phyloP scores from a whole-genome alignment of 2,329 filamentous ascomycete genomes.

The Phyllachora maydis region DNA sequence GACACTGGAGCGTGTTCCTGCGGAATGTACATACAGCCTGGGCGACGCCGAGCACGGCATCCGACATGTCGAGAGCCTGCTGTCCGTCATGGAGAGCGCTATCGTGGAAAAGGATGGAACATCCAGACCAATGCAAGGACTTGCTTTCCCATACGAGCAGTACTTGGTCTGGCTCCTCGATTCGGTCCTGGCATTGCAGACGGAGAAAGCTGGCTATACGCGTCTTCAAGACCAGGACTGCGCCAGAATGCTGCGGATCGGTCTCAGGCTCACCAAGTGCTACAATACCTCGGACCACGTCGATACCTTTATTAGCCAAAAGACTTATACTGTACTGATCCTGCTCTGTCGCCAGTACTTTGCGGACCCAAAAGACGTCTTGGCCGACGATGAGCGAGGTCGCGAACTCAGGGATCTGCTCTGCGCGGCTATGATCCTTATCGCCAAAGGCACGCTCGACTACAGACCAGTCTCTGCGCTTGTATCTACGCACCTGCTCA shows the following conservation, averaged over 20 bases:
- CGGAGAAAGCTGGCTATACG: constrained; percentile 17
- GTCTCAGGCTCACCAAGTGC: too few species aligned
- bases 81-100: constrained; percentile 20
- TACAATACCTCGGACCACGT: too few species aligned
- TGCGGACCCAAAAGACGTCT: constrained; percentile 3
- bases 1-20: too few species aligned
- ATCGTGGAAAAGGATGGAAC: constrained; percentile 13
- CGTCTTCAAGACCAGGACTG: too few species aligned
- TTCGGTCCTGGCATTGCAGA: constrained; percentile 20
- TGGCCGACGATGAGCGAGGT: constrained; percentile 5
- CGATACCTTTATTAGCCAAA: constrained; percentile 7
- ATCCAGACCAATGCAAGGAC: constrained; percentile 11
- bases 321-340: constrained; percentile 9
- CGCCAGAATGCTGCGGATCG: too few species aligned
- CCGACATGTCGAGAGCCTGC: constrained; percentile 21
- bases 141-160: constrained; percentile 17
- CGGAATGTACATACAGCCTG: constrained; percentile 19
- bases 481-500: constrained; percentile 7
- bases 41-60: constrained; percentile 19
- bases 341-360: constrained; percentile 7
- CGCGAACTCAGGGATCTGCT: constrained; percentile 3
- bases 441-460: constrained; percentile 6
- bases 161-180: constrained; percentile 27
- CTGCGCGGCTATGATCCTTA: constrained; percentile 7
- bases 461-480: constrained; percentile 9